phyloP scores from a whole-genome alignment of 2,329 filamentous ascomycete species.

The Clonostachys solani region DNA sequence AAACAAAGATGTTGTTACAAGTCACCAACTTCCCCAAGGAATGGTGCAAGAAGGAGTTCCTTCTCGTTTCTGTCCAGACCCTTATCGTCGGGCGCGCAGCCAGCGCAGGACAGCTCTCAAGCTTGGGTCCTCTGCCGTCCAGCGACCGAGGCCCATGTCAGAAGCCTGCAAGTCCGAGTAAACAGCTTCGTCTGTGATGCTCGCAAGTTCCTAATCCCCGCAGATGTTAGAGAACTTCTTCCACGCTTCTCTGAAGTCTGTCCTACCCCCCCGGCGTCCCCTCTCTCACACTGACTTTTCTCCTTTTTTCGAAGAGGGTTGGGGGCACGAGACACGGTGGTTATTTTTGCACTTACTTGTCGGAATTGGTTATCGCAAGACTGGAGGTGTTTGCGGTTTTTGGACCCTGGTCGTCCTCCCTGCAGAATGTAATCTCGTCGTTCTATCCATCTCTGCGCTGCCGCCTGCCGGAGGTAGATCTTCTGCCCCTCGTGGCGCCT shows the following conservation, averaged over 20 bases:
- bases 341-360: constrained; percentile 36
- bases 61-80: neutral
- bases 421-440: constrained; percentile 48
- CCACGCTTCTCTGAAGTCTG: no score
- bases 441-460: constrained; percentile 56
- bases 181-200: constrained; percentile 54
- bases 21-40: no score
- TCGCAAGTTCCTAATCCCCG: constrained; percentile 44
- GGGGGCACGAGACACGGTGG: neutral
- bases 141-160: constrained; percentile 53
- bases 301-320: neutral
- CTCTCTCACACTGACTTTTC: no score
- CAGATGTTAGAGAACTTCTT: no score
- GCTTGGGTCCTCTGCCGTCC: constrained; percentile 59
- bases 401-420: constrained; percentile 41
- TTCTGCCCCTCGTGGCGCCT: constrained; percentile 61
- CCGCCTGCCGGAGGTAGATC: constrained; percentile 57
- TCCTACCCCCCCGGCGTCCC: no score
- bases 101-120: constrained; percentile 54
- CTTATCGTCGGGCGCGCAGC: constrained; percentile 24
- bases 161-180: constrained; percentile 50
- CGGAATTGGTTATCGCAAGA: constrained; percentile 54
- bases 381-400: constrained; percentile 42
- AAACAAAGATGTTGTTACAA: no score
- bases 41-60: neutral